Percentiles rank a stretch among this genome's conserved stretches.
Conservation (phyloP, 176 grass and related monocot species). For the Oryza officinalis region DNA sequence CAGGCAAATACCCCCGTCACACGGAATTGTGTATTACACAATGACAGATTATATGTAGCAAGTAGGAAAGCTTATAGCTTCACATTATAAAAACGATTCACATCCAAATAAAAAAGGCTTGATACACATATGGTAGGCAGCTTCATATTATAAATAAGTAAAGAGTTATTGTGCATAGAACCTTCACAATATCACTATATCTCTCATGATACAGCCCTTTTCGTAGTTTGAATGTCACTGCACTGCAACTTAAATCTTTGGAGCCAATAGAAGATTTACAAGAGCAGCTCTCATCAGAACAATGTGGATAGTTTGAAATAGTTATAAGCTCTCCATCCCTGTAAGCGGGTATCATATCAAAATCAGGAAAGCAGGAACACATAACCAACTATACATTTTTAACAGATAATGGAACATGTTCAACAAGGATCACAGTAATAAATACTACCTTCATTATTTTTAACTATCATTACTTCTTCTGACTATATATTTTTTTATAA, state of each 20-base stretch:
- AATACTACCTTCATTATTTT: not conserved
- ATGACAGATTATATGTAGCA: not conserved
- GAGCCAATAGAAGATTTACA: conserved; percentile 59
- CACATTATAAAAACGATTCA: not conserved
- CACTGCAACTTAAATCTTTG: conserved; percentile 39
- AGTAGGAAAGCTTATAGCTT: conserved; percentile 2
- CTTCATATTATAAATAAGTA: conserved; percentile 15
- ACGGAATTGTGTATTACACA: not conserved
- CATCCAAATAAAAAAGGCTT: conserved; percentile 5
- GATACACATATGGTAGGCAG: conserved; percentile 16
- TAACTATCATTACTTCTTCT: too few relatives aligned
- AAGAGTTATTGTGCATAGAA: conserved; percentile 38
- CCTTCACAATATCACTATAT: conserved; percentile 72
- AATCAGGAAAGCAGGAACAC: conserved; percentile 13
- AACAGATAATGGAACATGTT: conserved; percentile 14
- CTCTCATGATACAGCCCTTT: conserved; percentile 89
- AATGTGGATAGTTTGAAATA: conserved; percentile 59
- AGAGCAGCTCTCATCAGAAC: conserved; percentile 63
- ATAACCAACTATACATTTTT: conserved; percentile 6
- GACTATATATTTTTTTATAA: too few relatives aligned
- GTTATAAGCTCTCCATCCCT: conserved; percentile 72
- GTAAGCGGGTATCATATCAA: not conserved
- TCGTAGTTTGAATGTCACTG: conserved; percentile 61
- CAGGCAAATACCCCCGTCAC: not conserved
- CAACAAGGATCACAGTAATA: not conserved